phyloP scores from a whole-genome alignment of 495 filamentous ascomycete species.

The Margaritispora aquatica region DNA sequence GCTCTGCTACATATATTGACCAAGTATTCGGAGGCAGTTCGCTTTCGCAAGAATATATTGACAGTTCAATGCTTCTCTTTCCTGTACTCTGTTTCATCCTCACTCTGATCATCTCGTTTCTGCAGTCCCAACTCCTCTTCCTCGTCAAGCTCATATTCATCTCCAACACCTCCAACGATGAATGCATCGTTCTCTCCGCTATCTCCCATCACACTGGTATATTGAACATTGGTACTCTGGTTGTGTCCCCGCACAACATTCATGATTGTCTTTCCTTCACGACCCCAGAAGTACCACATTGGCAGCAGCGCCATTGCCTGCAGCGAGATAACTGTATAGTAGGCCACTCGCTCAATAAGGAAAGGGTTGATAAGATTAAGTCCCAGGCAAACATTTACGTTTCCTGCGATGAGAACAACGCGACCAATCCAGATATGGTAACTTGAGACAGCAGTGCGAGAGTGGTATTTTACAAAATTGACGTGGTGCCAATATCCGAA shows the following conservation, averaged over 20 bases:
- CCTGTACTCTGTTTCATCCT: background rate
- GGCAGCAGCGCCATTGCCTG: background rate
- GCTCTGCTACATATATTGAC: too few species aligned
- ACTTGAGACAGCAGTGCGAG: background rate
- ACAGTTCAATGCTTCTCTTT: background rate
- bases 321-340: background rate
- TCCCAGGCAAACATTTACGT: slow-evolving; percentile 7
- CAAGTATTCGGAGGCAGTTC: background rate
- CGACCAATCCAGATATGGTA: slow-evolving; percentile 10
- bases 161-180: background rate
- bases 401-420: slow-evolving; percentile 1
- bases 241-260: background rate
- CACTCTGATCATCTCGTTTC: background rate
- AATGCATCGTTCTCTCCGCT: background rate
- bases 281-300: slow-evolving; percentile 10
- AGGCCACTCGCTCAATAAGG: background rate
- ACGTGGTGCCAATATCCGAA: slow-evolving; percentile 11
- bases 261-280: slow-evolving; percentile 1
- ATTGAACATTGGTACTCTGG: background rate
- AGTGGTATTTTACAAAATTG: slow-evolving; percentile 1
- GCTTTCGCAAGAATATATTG: background rate
- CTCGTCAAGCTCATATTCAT: background rate
- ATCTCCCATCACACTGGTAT: background rate
- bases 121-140: background rate
- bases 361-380: background rate